Evolutionary conservation across 768 basidiomycete species (phyloP).

Genomic region (Tylopilus sp.): DNA sequence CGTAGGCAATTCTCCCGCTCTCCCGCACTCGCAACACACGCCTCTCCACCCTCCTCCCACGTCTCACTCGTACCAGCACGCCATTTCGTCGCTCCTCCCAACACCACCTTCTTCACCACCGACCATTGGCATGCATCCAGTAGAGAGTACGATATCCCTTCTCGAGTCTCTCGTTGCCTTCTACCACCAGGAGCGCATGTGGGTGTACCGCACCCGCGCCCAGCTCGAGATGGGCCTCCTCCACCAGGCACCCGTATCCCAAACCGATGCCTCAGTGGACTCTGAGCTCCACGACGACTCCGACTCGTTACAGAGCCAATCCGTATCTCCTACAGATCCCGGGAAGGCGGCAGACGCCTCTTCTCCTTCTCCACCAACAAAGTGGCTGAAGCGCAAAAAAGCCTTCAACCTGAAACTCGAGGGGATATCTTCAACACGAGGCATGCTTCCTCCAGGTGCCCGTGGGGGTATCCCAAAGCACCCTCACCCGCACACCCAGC

Average conservation of each 20-base stretch:
- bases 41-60: conserved; percentile 27
- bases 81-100: conserved; percentile 31
- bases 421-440: conserved; percentile 35
- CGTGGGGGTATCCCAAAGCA: conserved; percentile 28
- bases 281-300: conserved; percentile 21
- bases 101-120: conserved; percentile 34
- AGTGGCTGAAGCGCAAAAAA: conserved; percentile 58
- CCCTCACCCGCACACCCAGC: conserved; percentile 22
- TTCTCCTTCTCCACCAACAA: conserved; percentile 26
- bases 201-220: conserved; percentile 65
- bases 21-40: conserved; percentile 24
- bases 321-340: conserved; percentile 19
- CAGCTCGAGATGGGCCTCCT: conserved; percentile 49
- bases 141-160: conserved; percentile 50
- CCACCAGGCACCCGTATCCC: conserved; percentile 13
- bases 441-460: conserved; percentile 14
- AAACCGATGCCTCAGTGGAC: conserved; percentile 4
- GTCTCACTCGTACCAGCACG: conserved; percentile 25
- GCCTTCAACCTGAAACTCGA: conserved; percentile 52
- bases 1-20: conserved; percentile 14
- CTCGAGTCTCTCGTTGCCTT: conserved; percentile 64
- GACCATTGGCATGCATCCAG: conserved; percentile 31
- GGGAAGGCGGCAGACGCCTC: conserved; percentile 32
- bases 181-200: conserved; percentile 69
- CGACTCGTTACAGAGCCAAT: conserved; percentile 9